phyloP scores from a whole-genome alignment of 2,329 filamentous ascomycete species.

The Camillea tinctor region DNA sequence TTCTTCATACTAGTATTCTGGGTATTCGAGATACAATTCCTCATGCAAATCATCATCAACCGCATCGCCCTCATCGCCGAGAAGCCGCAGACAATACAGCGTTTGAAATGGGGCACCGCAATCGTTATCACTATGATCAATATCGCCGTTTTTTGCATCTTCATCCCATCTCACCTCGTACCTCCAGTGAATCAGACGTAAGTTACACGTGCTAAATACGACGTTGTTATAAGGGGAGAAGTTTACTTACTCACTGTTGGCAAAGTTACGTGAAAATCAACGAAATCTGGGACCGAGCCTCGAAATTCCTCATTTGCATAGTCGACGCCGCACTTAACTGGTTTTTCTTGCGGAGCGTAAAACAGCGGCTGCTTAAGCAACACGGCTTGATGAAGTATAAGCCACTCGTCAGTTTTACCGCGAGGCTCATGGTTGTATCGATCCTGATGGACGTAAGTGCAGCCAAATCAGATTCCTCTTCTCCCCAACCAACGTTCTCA shows the following conservation, averaged over 20 bases:
- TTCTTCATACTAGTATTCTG: constrained; percentile 41
- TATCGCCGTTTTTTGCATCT: constrained; percentile 53
- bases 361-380: constrained; percentile 45
- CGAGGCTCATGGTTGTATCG: constrained; percentile 48
- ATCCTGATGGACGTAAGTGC: constrained; percentile 47
- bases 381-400: constrained; percentile 49
- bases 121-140: constrained; percentile 49
- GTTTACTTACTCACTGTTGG: background rate
- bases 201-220: constrained; percentile 22
- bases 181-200: constrained; percentile 39
- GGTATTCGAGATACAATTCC: constrained; percentile 48
- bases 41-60: constrained; percentile 57
- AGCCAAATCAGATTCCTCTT: background rate
- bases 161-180: constrained; percentile 47
- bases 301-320: constrained; percentile 51
- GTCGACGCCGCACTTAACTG: constrained; percentile 51
- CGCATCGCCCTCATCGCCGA: constrained; percentile 50
- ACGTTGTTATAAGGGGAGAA: too few species aligned
- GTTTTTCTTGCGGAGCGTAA: constrained; percentile 50
- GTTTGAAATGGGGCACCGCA: constrained; percentile 49
- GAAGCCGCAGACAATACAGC: constrained; percentile 35
- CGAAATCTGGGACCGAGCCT: constrained; percentile 50
- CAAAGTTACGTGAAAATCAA: constrained; percentile 46
- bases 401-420: constrained; percentile 49
- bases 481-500: too few species aligned